Evolutionary conservation across 208 protist species (phyloP).

Genomic region (Naegleria gruberi): DNA sequence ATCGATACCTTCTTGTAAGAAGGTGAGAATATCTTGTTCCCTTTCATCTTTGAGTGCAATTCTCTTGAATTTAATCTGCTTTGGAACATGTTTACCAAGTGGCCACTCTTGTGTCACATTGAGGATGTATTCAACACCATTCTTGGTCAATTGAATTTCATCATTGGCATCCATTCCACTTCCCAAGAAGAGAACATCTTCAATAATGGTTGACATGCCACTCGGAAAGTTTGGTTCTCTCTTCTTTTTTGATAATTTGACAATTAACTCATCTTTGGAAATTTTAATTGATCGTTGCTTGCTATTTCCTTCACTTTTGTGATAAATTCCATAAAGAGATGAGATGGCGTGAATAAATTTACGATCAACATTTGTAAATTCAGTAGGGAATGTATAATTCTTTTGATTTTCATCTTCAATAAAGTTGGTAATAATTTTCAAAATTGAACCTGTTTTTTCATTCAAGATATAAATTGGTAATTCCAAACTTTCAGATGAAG

Average conservation of each 20-base stretch:
- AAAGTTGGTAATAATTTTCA: background rate
- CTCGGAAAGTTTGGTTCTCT: background rate
- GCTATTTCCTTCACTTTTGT: background rate
- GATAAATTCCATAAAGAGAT: background rate
- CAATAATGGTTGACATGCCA: background rate
- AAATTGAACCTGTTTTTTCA: background rate
- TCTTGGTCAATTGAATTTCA: background rate
- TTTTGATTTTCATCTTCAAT: too few species aligned
- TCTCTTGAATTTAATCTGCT: background rate
- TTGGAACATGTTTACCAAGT: background rate
- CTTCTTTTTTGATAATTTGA: too few species aligned
- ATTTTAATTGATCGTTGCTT: background rate
- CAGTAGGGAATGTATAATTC: background rate
- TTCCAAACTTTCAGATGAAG: background rate
- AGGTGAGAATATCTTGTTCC: background rate
- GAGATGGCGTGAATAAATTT: slow-evolving; percentile 13
- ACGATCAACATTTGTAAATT: background rate
- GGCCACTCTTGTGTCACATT: slow-evolving; percentile 8
- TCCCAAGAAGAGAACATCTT: slow-evolving; percentile 16
- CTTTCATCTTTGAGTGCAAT: background rate
- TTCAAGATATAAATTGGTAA: background rate
- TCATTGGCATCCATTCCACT: background rate
- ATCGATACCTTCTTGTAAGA: background rate
- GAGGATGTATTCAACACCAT: background rate
- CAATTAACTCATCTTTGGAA: too few species aligned